Base-by-base conservation (phyloP, 2,329 filamentous ascomycete species). In the Alternaria hordeiaustralica region DNA sequence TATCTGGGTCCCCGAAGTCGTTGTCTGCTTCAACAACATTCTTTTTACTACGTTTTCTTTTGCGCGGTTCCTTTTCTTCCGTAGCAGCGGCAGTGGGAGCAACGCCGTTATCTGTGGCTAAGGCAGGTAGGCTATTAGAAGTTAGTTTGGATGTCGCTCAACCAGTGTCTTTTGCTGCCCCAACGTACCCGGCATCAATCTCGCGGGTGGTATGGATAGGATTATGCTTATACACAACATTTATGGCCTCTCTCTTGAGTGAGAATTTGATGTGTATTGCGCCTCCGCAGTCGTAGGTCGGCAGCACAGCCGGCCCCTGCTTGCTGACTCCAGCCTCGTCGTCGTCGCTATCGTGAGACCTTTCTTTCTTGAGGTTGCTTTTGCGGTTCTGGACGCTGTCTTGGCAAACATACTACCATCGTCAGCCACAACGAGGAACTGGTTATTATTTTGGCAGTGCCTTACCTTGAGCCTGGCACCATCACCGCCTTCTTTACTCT, bases 201-300 rank as follows among this genome's bases (percentile, higher is more conserved):
- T 46, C 43, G 28, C 61, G 25, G 13, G 43, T 43, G 53, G 63
- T 25, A 58, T 79, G 77, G 25, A 79, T 75, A 5, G 74, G 75
- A 41, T 78, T 78, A 55, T 79, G 77, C 51, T 75, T 76, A 55
- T 80, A 80, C 21, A 79, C 71, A 1, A 79, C 73, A 49, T 79
- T 75, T 30, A 80, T 68, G 6, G 75, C 75, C 28, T 76, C 71
- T 49, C 75, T 66, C 60, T 78, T 76, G 36, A 69, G 74, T 2
- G 77, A 80, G 54, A 79, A 79, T 33, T 75, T 79, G 55, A 80
- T 64, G 28, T 75, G 69, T 20, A 80, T 71, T 7, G 76, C 75
- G 33, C 78, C 77, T 18, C 74, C 71, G 44, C 78, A 79, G 56
- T 78, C 74, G 53, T 76, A 78, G 0, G 71, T 76, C 4, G 75